A percentile compares a stretch with the other conserved stretches of the same genome.
Conservation (phyloP, 305 asterid species). For the Ajuga reptans region DNA sequence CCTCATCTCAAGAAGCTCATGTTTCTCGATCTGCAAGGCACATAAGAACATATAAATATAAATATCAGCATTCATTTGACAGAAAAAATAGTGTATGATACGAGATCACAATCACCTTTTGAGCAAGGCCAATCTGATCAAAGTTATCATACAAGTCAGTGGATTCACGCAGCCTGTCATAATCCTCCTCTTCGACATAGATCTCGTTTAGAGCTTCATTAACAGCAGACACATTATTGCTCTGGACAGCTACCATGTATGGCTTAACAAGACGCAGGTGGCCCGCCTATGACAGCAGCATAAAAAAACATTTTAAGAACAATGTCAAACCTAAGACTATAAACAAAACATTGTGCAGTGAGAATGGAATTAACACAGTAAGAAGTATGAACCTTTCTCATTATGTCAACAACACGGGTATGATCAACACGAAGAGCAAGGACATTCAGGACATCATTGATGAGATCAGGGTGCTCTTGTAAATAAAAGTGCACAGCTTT, state of each 20-base stretch:
- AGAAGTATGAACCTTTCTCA: constrained; percentile 72
- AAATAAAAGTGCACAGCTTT: constrained; percentile 98
- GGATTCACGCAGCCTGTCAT: constrained; percentile 91
- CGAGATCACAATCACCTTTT: constrained; percentile 52
- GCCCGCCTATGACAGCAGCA: constrained; percentile 58
- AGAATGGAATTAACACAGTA: not conserved
- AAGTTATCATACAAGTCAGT: constrained; percentile 88
- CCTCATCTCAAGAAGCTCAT: constrained; percentile 99
- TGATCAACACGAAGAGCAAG: constrained; percentile 97
- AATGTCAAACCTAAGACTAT: not conserved
- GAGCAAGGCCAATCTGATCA: constrained; percentile 98
- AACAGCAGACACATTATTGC: constrained; percentile 97
- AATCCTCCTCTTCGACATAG: constrained; percentile 97
- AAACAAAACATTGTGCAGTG: constrained; percentile 9
- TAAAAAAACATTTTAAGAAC: constrained; percentile 18
- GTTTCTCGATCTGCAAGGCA: constrained; percentile 82
- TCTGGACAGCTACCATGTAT: constrained; percentile 99
- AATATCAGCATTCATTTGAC: constrained; percentile 16
- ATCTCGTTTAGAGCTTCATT: constrained; percentile 95
- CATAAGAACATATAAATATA: constrained; percentile 2
- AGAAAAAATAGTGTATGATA: not conserved
- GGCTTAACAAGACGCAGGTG: constrained; percentile 93
- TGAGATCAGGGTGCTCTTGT: constrained; percentile 97
- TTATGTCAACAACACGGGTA: constrained; percentile 95
- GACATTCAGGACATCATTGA: constrained; percentile 90